phyloP scores from a whole-genome alignment of 2,329 filamentous ascomycete genomes.

The Trichophyton equinum region DNA sequence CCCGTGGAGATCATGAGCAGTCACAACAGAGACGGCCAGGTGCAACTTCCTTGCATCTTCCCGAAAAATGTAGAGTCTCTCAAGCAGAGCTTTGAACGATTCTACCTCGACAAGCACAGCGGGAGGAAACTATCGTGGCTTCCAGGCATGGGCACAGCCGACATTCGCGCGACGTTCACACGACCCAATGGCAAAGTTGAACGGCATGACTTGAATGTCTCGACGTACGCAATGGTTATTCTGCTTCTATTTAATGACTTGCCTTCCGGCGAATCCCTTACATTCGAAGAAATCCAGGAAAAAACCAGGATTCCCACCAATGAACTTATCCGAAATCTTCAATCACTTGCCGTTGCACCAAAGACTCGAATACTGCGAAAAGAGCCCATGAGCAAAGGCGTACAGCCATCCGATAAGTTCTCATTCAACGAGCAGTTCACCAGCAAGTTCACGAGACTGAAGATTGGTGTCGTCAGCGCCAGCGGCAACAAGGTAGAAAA shows the following conservation, averaged over 20 bases:
- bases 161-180: conserved; percentile 70
- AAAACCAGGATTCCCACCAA: conserved; percentile 62
- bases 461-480: conserved; percentile 67
- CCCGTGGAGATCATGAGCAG: conserved; percentile 73
- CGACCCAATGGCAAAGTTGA: conserved; percentile 57
- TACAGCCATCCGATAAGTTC: conserved; percentile 67
- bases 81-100: conserved; percentile 75
- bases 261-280: conserved; percentile 37
- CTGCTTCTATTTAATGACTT: conserved; percentile 81
- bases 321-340: conserved; percentile 66
- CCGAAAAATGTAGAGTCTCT: conserved; percentile 61
- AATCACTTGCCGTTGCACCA: conserved; percentile 67
- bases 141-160: conserved; percentile 64
- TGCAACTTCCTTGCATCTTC: conserved; percentile 49
- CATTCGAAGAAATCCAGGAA: conserved; percentile 67
- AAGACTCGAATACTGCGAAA: conserved; percentile 75
- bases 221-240: conserved; percentile 85
- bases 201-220: conserved; percentile 80
- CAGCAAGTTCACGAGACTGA: conserved; percentile 75
- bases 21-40: conserved; percentile 38
- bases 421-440: conserved; percentile 69
- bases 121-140: conserved; percentile 83
- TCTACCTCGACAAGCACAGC: conserved; percentile 75
- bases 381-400: conserved; percentile 62
- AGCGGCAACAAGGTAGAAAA: conserved; percentile 76